Conservation (phyloP, 2,329 filamentous ascomycete species). For the Colletotrichum sp. region DNA sequence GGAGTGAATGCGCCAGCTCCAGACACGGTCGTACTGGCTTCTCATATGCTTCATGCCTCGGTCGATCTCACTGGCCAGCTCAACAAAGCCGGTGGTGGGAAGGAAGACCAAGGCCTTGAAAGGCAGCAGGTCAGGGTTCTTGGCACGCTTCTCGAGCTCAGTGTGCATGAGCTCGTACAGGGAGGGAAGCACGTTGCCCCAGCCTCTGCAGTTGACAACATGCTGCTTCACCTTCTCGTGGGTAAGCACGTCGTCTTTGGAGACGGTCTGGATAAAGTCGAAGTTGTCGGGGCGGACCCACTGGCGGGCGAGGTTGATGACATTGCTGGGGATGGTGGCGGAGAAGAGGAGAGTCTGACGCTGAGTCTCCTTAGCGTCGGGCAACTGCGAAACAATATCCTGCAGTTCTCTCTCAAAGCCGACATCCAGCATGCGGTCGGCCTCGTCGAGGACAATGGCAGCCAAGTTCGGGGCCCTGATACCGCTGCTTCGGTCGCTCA, state of each 20-base stretch:
- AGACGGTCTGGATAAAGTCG: conserved; percentile 89
- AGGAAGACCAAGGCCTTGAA: conserved; percentile 99
- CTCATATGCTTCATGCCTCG: neutral
- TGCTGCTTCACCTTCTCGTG: conserved; percentile 86
- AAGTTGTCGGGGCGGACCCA: conserved; percentile 83
- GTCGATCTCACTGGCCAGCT: conserved; percentile 63
- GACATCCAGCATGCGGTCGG: conserved; percentile 98
- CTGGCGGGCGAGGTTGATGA: conserved; percentile 77
- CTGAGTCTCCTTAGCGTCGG: conserved; percentile 64
- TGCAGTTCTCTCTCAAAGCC: conserved; percentile 74
- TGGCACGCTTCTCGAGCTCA: conserved; percentile 52
- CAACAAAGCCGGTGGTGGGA: conserved; percentile 77
- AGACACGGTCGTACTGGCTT: conserved; percentile 48
- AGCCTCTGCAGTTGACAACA: conserved; percentile 68
- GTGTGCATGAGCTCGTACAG: conserved; percentile 77
- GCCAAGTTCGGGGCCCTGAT: conserved; percentile 81
- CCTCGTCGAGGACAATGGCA: conserved; percentile 94
- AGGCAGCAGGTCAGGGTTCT: conserved; percentile 52
- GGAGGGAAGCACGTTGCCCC: conserved; percentile 78
- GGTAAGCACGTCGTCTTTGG: conserved; percentile 80
- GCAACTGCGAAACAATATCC: conserved; percentile 67
- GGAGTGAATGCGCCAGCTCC: conserved; percentile 73
- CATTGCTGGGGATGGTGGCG: conserved; percentile 85
- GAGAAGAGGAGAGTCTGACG: conserved; percentile 96
- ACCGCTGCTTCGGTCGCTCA: conserved; percentile 67